Evolutionary conservation across 2,329 filamentous ascomycete genomes (phyloP), one percentile per base, ranked within the genome.

Genomic region (Paecilomyces fulvus): DNA sequence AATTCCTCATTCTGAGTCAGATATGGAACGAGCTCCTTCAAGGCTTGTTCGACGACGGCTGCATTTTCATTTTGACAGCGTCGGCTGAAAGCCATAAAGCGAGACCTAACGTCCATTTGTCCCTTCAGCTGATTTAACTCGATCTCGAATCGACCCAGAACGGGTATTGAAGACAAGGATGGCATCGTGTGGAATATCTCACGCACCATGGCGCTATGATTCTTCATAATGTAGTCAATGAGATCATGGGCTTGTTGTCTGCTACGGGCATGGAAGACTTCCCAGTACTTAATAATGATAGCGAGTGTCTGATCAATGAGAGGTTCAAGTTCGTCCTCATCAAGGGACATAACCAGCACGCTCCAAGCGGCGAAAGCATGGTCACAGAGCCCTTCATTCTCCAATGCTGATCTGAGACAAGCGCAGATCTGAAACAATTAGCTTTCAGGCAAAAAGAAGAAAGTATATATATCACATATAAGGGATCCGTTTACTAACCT

Each of bases 281-380:
- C 61, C 94, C 94, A 99, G 65, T 94, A 87, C 62, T 87, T 85
- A 23, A 88, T 85, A 52, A 97, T 85, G 46, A 96, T 83, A 54
- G 92, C 91, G 62, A 97, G 90, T 0, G 92, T 95, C 57, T 92
- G 91, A 67, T 96, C 91, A 8, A 97, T 77, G 37, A 96, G 80
- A 25, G 84, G 80, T 61, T 88, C 86, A 5, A 96, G 80, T 65
- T 96, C 92, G 23, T 91, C 87, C 56, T 86, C 85, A 9, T 87
- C 86, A 51, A 97, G 79, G 53, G 86, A 83, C 28, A 76, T 81
- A 17, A 97, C 80, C 74, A 99, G 85, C 8, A 85, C 81, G 25
- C 84, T 81, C 94, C 94, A 99, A 52, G 91, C 90, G 3, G 82
- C 83, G 65, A 97, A 92, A 1, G 91, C 89, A 30, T 84, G 79